These are phyloP conservation scores for Ampelomyces quisqualis DNA, from an alignment of 2,329 filamentous ascomycete species.

Conservation along the genomic window DNA sequence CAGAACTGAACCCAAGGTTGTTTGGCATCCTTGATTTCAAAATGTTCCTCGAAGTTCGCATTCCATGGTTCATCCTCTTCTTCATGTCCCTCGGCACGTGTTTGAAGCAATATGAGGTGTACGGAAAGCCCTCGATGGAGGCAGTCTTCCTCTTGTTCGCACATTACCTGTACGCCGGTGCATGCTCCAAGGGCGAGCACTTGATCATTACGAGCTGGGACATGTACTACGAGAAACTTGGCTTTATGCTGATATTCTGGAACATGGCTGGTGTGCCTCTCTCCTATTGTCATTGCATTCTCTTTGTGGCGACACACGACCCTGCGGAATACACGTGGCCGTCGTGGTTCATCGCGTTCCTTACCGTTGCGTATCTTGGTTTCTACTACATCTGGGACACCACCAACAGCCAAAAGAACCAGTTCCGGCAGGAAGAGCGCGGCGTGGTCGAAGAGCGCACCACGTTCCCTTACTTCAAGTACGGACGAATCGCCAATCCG, in stretches of 20 bases:
- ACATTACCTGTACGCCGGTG: conserved; percentile 89
- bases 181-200: conserved; percentile 89
- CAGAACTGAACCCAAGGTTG: conserved; percentile 82
- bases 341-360: conserved; percentile 61
- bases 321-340: conserved; percentile 78
- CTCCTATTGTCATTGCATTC: conserved; percentile 89
- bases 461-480: conserved; percentile 88
- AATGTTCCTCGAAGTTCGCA: conserved; percentile 92
- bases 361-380: conserved; percentile 73
- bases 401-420: conserved; percentile 90
- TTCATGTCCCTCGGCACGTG: conserved; percentile 74
- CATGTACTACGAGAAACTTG: conserved; percentile 97
- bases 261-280: conserved; percentile 89
- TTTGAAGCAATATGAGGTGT: conserved; percentile 77
- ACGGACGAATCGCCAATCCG: conserved; percentile 79
- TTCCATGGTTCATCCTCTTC: conserved; percentile 90
- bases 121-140: conserved; percentile 85
- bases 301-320: conserved; percentile 83
- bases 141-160: conserved; percentile 83
- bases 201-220: conserved; percentile 90
- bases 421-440: conserved; percentile 78
- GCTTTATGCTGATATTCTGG: conserved; percentile 98
- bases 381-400: conserved; percentile 93
- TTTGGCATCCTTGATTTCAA: conserved; percentile 85
- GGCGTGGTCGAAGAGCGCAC: conserved; percentile 68